Base-by-base conservation (phyloP, 2,329 filamentous ascomycete species). In the Gremmenia infestans region DNA sequence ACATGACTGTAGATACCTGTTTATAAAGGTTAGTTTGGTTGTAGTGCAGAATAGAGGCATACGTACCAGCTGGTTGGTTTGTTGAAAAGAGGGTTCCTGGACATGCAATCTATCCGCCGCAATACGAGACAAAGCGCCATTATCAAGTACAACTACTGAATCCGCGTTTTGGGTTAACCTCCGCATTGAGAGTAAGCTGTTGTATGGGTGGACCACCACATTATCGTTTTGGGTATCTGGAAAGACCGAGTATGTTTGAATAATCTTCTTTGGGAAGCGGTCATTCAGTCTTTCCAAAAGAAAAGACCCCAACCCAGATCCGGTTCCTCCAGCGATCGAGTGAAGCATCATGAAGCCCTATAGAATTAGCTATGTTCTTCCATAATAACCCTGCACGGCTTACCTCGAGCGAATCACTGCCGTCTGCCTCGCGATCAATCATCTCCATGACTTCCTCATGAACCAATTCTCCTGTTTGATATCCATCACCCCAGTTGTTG, bases 391-490 rank as follows among this genome's bases (percentile, higher is more conserved):
- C 35, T 28, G 25, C 32, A 40, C 12, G 22, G 37, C 39, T 39
- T 72, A 88, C 88, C 78, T 99, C 94, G 4, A 99, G 80, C 52
- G 92, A 97, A 73, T 99, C 94, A 71, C 93, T 97, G 35, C 95
- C 95, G 73, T 99, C 94, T 15, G 95, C 94, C 72, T 99, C 94
- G 58, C 94, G 88, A 71, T 99, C 94, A 68, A 99, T 96, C 91
- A 99, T 99, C 72, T 99, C 95, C 81, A 99, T 90, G 54, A 99
- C 91, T 71, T 99, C 94, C 72, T 99, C 94, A 66, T 93, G 91
- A 19, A 99, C 91, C 46, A 81, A 80, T 72, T 97, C 92, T 64
- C 92, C 94, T 53, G 90, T 92, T 63, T 94, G 86, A 74, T 99
- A 99, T 48, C 94, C 94, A 68, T 94, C 89, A 59, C 92, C 94